A percentile compares a stretch with the other conserved stretches of the same genome.
phyloP scores from a whole-genome alignment of 164 flowering plant species.

The Chimonanthus praecox region DNA sequence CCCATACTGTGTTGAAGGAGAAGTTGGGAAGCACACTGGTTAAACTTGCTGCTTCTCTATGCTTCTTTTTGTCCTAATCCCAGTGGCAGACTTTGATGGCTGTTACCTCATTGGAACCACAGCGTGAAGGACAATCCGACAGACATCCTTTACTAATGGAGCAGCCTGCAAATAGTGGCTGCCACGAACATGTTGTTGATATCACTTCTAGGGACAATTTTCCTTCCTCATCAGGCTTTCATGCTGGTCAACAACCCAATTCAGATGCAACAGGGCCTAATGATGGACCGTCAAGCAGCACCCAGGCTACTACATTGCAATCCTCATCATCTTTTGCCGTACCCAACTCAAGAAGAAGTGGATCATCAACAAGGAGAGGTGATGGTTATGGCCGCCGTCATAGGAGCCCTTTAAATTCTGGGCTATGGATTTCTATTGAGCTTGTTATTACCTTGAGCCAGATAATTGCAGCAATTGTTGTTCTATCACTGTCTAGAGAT shows the following conservation, averaged over 20 bases:
- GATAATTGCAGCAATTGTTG: slow-evolving; percentile 49
- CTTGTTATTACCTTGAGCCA: slow-evolving; percentile 55
- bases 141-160: slow-evolving; percentile 67
- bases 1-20: neutral
- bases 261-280: slow-evolving; percentile 28
- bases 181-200: slow-evolving; percentile 48
- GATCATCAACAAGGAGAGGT: slow-evolving; percentile 45
- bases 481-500: slow-evolving; percentile 38
- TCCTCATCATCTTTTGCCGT: slow-evolving; percentile 19
- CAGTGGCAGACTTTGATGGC: slow-evolving; percentile 52
- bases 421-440: slow-evolving; percentile 80
- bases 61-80: slow-evolving; percentile 28
- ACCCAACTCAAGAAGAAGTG: slow-evolving; percentile 36
- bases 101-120: slow-evolving; percentile 41
- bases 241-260: slow-evolving; percentile 26
- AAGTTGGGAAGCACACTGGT: neutral
- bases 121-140: slow-evolving; percentile 33
- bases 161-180: slow-evolving; percentile 29
- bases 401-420: slow-evolving; percentile 77
- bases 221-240: slow-evolving; percentile 42
- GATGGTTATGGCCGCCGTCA: slow-evolving; percentile 52
- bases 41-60: slow-evolving; percentile 25
- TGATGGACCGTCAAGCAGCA: slow-evolving; percentile 39
- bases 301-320: neutral
- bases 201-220: slow-evolving; percentile 40